Evolutionary conservation across 2,329 filamentous ascomycete species (phyloP).

Genomic region (Xylariaceae sp.): DNA sequence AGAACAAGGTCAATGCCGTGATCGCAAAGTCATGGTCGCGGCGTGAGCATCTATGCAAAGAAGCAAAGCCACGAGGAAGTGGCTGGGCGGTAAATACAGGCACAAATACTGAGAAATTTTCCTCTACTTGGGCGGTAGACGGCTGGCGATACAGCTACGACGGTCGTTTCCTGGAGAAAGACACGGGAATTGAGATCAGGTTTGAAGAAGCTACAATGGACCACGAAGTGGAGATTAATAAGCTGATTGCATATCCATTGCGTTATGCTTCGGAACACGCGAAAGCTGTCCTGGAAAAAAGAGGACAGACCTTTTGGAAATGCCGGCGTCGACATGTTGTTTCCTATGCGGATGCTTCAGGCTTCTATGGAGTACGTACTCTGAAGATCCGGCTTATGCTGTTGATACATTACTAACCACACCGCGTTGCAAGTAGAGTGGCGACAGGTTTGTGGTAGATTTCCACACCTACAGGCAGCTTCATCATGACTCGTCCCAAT

Average conservation of each 20-base stretch:
- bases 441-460: constrained; percentile 15
- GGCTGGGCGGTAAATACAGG: background rate
- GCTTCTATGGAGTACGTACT: too few relatives aligned
- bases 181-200: background rate
- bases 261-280: background rate
- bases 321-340: constrained; percentile 3
- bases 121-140: background rate
- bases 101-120: background rate
- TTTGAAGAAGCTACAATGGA: too few relatives aligned
- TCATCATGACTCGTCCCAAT: constrained; percentile 1
- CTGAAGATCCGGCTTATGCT: too few relatives aligned
- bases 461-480: constrained; percentile 12
- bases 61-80: background rate
- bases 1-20: background rate
- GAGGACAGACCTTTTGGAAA: constrained; percentile 5
- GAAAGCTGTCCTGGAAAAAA: background rate
- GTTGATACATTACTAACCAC: too few relatives aligned
- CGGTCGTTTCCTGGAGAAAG: background rate
- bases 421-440: too few relatives aligned
- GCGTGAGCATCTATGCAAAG: background rate
- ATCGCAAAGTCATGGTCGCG: constrained; percentile 2
- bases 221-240: too few relatives aligned
- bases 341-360: constrained; percentile 3
- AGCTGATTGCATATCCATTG: background rate
- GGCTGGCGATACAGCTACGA: background rate